phyloP scores from a whole-genome alignment of 192 early-diverging fungal genomes.

The Lobosporangium transversale region DNA sequence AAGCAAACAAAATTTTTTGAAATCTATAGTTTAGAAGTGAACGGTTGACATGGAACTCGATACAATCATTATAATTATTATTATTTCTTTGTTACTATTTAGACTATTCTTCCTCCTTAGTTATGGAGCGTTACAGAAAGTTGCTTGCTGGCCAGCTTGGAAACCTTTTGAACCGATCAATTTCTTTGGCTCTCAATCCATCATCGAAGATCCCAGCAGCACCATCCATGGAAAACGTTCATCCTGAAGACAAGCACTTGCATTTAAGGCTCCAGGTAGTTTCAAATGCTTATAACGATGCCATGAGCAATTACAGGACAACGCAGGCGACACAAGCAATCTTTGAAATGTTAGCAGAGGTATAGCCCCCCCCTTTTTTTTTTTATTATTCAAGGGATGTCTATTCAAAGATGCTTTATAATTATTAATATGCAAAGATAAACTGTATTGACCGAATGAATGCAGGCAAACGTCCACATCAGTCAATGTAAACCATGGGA shows the following conservation, averaged over 20 bases:
- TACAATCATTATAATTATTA: background rate
- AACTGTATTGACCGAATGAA: too few relatives aligned
- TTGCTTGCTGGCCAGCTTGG: conserved; percentile 85
- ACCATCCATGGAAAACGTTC: conserved; percentile 8
- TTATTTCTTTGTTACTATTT: background rate
- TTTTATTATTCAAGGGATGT: background rate
- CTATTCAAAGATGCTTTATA: background rate
- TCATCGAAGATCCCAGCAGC: conserved; percentile 49
- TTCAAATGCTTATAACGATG: conserved; percentile 47
- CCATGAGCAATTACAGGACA: conserved; percentile 46
- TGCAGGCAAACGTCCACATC: conserved; percentile 79
- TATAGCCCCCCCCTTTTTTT: conserved; percentile 6
- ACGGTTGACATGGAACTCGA: background rate
- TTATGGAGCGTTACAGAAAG: conserved; percentile 77
- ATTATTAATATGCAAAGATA: too few relatives aligned
- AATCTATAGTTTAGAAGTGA: too few relatives aligned
- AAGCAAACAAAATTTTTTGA: background rate
- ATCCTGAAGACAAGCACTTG: conserved; percentile 43
- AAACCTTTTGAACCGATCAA: conserved; percentile 80
- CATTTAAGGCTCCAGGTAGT: conserved; percentile 33
- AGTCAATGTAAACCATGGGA: conserved; percentile 83
- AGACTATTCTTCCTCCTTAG: conserved; percentile 78
- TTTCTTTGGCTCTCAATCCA: conserved; percentile 67
- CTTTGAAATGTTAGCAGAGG: conserved; percentile 72
- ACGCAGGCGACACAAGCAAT: conserved; percentile 49